A percentile compares a stretch with the other conserved stretches of the same genome.
These are phyloP conservation scores for Pseudotsuga menziesii DNA, from an alignment of 75 land plant species.

Conservation along the genomic window DNA sequence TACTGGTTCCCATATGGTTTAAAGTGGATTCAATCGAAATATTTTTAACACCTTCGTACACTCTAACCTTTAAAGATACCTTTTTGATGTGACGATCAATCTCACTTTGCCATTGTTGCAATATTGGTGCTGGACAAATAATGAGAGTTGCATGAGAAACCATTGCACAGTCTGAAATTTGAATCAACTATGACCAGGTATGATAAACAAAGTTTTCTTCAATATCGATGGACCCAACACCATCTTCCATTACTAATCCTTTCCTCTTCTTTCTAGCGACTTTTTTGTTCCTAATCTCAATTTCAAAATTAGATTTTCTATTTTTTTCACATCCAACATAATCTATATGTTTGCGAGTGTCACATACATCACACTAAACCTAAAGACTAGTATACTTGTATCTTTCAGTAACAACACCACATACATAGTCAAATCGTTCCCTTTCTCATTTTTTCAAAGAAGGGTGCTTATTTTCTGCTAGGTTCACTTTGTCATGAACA, in stretches of 20 bases:
- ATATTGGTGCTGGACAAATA: conserved; percentile 88
- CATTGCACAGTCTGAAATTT: conserved; percentile 54
- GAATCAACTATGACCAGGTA: conserved; percentile 61
- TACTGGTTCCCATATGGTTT: no score
- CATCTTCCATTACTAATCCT: conserved; percentile 8
- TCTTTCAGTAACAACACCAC: no score
- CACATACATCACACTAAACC: conserved; percentile 98
- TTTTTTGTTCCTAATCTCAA: no score
- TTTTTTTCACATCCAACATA: conserved; percentile 73
- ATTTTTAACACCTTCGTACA: no score
- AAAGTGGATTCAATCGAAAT: no score
- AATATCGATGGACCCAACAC: conserved; percentile 23
- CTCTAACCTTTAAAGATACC: no score
- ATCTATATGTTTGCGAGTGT: conserved; percentile 97
- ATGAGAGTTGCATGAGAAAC: conserved; percentile 84
- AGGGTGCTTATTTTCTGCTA: no score
- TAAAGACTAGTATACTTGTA: conserved; percentile 60
- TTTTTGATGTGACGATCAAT: no score
- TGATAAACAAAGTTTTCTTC: conserved; percentile 59
- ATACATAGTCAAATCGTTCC: conserved; percentile 88
- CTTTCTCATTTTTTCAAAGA: conserved; percentile 67
- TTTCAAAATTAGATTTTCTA: conserved; percentile 22
- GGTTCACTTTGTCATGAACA: no score
- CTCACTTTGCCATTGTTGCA: conserved; percentile 92
- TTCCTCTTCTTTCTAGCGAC: conserved; percentile 15